phyloP scores from a whole-genome alignment of 805 yeast genomes.

The Cyberlindnera petersonii region DNA sequence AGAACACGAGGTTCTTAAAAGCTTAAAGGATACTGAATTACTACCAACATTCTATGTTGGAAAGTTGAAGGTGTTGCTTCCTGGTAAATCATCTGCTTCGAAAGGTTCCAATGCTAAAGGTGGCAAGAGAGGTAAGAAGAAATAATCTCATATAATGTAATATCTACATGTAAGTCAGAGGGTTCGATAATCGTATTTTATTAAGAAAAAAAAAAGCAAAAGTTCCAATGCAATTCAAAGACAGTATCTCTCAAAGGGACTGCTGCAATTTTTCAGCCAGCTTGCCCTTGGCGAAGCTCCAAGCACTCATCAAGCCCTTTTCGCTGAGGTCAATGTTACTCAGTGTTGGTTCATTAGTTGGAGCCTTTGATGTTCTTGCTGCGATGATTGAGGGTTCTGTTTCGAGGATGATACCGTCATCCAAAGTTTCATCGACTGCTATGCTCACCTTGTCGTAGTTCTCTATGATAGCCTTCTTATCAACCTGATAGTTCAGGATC shows the following conservation, averaged over 20 bases:
- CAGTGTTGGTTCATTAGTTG: slow-evolving; percentile 61
- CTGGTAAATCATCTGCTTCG: slow-evolving; percentile 40
- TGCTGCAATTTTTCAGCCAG: slow-evolving; percentile 49
- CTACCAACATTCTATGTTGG: slow-evolving; percentile 65
- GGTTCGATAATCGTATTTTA: background rate
- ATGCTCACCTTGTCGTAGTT: slow-evolving; percentile 81
- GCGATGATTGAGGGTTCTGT: slow-evolving; percentile 85
- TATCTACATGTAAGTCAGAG: background rate
- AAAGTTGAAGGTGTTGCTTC: slow-evolving; percentile 61
- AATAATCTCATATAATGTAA: background rate
- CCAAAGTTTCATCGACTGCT: slow-evolving; percentile 88
- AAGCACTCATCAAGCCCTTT: slow-evolving; percentile 76
- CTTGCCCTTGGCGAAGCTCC: slow-evolving; percentile 82
- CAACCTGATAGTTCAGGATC: slow-evolving; percentile 62
- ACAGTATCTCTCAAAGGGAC: slow-evolving; percentile 30
- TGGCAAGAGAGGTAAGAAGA: slow-evolving; percentile 13
- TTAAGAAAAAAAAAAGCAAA: background rate
- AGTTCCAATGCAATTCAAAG: background rate
- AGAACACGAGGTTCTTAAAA: slow-evolving; percentile 54
- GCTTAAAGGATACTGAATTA: slow-evolving; percentile 60
- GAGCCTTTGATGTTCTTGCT: slow-evolving; percentile 86
- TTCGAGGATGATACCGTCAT: slow-evolving; percentile 90
- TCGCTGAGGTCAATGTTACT: slow-evolving; percentile 64
- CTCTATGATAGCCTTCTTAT: slow-evolving; percentile 72
- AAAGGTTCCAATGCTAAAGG: slow-evolving; percentile 12